Conservation (phyloP, 176 grass and related monocot species). For the Rhynchospora breviuscula region DNA sequence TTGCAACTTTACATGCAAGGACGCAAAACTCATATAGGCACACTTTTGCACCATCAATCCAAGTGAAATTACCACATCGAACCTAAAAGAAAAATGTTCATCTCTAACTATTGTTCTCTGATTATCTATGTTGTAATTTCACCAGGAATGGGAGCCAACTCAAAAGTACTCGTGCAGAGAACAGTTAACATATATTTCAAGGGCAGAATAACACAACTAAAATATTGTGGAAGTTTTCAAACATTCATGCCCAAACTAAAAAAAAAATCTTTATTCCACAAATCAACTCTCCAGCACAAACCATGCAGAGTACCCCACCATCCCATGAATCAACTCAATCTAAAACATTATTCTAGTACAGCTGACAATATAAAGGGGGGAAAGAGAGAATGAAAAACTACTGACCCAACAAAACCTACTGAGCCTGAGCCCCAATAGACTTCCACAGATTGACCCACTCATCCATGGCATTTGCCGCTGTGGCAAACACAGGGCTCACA, state of each 20-base stretch:
- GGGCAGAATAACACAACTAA: background rate
- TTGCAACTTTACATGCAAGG: background rate
- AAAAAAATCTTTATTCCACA: background rate
- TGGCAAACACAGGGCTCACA: slow-evolving; percentile 44
- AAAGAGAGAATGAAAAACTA: background rate
- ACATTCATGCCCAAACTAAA: background rate
- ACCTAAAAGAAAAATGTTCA: background rate
- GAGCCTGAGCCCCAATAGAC: slow-evolving; percentile 35
- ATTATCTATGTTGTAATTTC: background rate
- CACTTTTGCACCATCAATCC: background rate
- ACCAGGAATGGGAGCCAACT: background rate
- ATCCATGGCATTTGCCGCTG: slow-evolving; percentile 69
- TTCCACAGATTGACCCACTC: slow-evolving; percentile 86
- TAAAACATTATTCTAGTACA: slow-evolving; percentile 4
- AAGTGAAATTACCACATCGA: background rate
- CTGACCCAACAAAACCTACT: slow-evolving; percentile 2
- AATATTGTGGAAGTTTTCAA: background rate
- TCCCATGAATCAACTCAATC: background rate
- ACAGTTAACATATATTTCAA: background rate
- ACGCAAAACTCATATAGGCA: background rate
- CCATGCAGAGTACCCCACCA: background rate
- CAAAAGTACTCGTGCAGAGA: background rate
- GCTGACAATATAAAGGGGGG: background rate
- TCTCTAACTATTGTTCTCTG: background rate
- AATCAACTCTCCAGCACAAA: background rate